These are phyloP conservation scores for Fusarium oxysporum DNA, from an alignment of 2,329 filamentous ascomycete species.

Conservation along the genomic window DNA sequence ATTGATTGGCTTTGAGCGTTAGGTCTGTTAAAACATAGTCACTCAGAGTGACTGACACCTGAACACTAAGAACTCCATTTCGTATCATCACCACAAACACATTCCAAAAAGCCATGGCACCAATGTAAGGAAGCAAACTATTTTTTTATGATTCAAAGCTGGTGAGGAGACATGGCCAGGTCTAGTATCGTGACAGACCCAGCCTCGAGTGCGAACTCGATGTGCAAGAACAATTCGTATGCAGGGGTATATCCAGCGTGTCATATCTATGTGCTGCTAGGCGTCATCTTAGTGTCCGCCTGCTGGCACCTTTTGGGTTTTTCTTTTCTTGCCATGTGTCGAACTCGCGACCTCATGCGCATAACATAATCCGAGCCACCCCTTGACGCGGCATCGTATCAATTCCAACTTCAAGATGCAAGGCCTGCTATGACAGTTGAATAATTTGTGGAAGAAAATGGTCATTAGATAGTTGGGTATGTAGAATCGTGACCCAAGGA, in stretches of 20 bases:
- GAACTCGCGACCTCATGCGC: constrained; percentile 36
- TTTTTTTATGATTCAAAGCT: constrained; percentile 46
- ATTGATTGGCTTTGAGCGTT: constrained; percentile 4
- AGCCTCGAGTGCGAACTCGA: constrained; percentile 42
- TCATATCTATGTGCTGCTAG: constrained; percentile 47
- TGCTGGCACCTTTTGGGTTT: constrained; percentile 39
- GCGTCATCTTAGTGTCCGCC: constrained; percentile 41
- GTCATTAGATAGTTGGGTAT: constrained; percentile 45
- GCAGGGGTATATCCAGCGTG: constrained; percentile 48
- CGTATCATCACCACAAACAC: constrained; percentile 15
- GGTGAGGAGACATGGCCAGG: constrained; percentile 39
- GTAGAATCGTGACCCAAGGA: constrained; percentile 30
- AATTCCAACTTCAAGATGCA: constrained; percentile 44
- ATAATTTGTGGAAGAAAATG: constrained; percentile 42
- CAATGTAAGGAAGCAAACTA: constrained; percentile 33
- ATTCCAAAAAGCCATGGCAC: constrained; percentile 15
- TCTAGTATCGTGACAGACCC: constrained; percentile 46
- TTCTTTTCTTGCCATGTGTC: constrained; percentile 27
- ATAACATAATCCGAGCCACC: constrained; percentile 33
- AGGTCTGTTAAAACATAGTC: constrained; percentile 4
- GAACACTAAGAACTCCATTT: constrained; percentile 6
- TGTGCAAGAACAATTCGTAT: constrained; percentile 46
- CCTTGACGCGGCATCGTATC: constrained; percentile 36
- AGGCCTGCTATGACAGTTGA: constrained; percentile 46
- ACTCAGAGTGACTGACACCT: constrained; percentile 3